Evolutionary conservation across 441 rosid genomes (phyloP), one percentile per base, ranked within the genome.

Genomic region (Gossypium gossypioides): DNA sequence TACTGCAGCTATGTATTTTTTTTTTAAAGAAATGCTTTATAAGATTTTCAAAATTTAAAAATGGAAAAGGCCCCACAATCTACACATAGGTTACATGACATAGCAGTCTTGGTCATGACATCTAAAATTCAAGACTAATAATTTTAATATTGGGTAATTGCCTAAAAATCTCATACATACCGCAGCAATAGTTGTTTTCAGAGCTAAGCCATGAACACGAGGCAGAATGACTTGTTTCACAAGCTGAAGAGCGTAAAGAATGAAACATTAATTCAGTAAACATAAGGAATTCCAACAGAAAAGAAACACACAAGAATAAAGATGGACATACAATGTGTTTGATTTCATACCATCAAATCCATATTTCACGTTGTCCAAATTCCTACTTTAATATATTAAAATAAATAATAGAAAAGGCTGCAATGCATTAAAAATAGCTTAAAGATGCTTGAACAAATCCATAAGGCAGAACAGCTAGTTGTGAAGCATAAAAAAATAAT

Each of bases 151-250:
- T 29, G 51, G 5, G 10, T 27, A 27, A 51, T 50, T 25, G 18
- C 32, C 3, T 8, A 25, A 12, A 29, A 55, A 29, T 19, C n/a
- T 59, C 58, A 48, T 63, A 76, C 96, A 80, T 89, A 94, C 99
- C 78, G 90, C 97, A 79, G 96, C 98, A 73, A 91, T 85, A 63
- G 98, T 94, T 27, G 98, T 94, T 83, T 87, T 91, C 51, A 94
- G 96, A 69, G 97, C 98, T 78, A 94, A 77, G 69, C 93, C 90
- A 82, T 94, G 97, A 78, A 91, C 91, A 46, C 96, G 96, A 72
- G 97, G 99, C 84, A 94, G 85, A 84, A 94, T 86, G 82, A 89
- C 86, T 81, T 92, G 90, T 83, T 91, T 90, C 81, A 94, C 94
- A 50, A 94, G 90, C 99, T 94, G 94, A 74, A 81, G 72, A 76